Evolutionary conservation across 805 yeast species (phyloP), one percentile per base, ranked within the genome.

Genomic region (Saccharomycopsis capsularis): DNA sequence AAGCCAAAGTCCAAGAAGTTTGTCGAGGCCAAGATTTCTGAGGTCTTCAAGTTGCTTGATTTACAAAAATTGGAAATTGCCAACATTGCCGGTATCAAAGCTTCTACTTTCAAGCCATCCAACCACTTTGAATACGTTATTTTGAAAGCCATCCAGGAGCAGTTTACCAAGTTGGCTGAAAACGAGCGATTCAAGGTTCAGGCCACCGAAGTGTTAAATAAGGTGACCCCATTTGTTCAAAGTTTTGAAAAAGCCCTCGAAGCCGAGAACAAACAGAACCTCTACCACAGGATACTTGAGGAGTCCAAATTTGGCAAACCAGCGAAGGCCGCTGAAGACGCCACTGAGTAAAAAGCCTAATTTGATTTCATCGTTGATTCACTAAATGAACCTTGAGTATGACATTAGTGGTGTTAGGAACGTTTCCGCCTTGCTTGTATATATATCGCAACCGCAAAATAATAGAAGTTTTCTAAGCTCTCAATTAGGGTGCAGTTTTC

Each of bases 301-400:
- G 42, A 47, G 19, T 40, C 42, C 5, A 32, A 48, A 16, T 44
- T 42, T 19, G 52, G 46, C 23, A 51, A 44, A 23, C 53, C 53
- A 4, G 41, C 7, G 5, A 29, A 32, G 35, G 40, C 27, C 15
- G 43, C 24, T 23, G 43, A 43, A 44, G 45, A 32, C 21, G 40
- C 39, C 24, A 42, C 40, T 16, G 19, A n/a, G 22, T n/a, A n/a
- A n/a, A n/a, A n/a, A n/a, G n/a, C n/a, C n/a, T n/a, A n/a, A n/a
- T n/a, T n/a, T n/a, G n/a, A n/a, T n/a, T n/a, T n/a, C n/a, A n/a
- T n/a, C n/a, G n/a, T n/a, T n/a, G n/a, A n/a, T n/a, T n/a, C n/a
- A n/a, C n/a, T n/a, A n/a, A n/a, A n/a, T n/a, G n/a, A n/a, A n/a
- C n/a, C n/a, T n/a, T n/a, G n/a, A n/a, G n/a, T n/a, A n/a, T n/a